Evolutionary conservation across 805 yeast genomes (phyloP).

Genomic region (Saccharomycopsis sp.): DNA sequence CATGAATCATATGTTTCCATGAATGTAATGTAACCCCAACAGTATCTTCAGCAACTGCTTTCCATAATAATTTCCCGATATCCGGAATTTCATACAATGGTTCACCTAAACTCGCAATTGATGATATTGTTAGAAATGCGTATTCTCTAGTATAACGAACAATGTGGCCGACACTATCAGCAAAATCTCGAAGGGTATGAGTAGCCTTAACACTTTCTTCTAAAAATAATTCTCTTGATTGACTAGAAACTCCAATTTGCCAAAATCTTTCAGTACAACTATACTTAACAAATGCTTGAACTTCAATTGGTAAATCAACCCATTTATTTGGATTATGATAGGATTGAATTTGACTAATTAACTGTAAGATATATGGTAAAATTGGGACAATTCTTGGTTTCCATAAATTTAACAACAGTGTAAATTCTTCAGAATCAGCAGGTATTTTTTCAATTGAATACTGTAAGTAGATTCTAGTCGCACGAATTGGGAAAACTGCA

Average conservation of each 20-base stretch:
- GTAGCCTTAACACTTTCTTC: conserved; percentile 93
- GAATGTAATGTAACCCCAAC: conserved; percentile 89
- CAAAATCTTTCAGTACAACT: conserved; percentile 92
- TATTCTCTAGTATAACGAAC: conserved; percentile 94
- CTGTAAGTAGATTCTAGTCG: conserved; percentile 90
- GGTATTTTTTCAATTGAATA: conserved; percentile 88
- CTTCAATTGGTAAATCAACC: conserved; percentile 80
- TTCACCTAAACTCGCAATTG: conserved; percentile 83
- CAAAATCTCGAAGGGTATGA: conserved; percentile 90
- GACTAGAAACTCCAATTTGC: conserved; percentile 97
- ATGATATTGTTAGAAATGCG: conserved; percentile 82
- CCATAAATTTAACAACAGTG: conserved; percentile 68
- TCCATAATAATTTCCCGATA: conserved; percentile 70
- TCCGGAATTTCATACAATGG: conserved; percentile 82
- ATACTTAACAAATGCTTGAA: conserved; percentile 84
- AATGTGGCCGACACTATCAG: conserved; percentile 95
- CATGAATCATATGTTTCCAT: conserved; percentile 94
- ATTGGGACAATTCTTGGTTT: conserved; percentile 89
- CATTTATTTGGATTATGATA: conserved; percentile 93
- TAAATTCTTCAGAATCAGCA: conserved; percentile 70
- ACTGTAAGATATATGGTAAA: conserved; percentile 81
- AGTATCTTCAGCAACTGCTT: conserved; percentile 77
- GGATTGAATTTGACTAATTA: conserved; percentile 85
- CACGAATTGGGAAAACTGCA: conserved; percentile 88
- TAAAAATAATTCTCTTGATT: conserved; percentile 87